Conservation (phyloP, 1,139 yeast genomes). For the Diutina pseudorugosa region DNA sequence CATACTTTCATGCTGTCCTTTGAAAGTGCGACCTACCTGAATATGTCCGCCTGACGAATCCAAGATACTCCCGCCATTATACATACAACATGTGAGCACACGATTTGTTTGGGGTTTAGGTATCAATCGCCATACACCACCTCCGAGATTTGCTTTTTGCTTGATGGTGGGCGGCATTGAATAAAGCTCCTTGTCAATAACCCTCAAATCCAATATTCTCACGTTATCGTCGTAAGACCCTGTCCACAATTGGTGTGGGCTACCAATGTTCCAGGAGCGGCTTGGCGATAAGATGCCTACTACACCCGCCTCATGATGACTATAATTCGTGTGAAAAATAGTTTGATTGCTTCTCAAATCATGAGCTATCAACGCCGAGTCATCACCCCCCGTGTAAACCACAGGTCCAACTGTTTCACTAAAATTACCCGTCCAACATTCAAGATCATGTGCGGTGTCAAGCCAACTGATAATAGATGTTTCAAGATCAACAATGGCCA, state of each 20-base stretch:
- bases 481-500: slow-evolving; percentile 21
- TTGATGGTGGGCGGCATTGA: slow-evolving; percentile 33
- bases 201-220: slow-evolving; percentile 57
- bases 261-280: slow-evolving; percentile 24
- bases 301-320: slow-evolving; percentile 46
- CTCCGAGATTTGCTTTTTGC: slow-evolving; percentile 49
- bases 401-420: slow-evolving; percentile 48
- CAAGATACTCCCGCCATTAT: slow-evolving; percentile 77
- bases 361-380: slow-evolving; percentile 61
- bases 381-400: slow-evolving; percentile 88
- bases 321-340: slow-evolving; percentile 43
- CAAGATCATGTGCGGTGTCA: slow-evolving; percentile 43
- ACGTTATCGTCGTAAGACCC: slow-evolving; percentile 87
- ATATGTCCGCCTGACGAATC: slow-evolving; percentile 20
- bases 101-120: slow-evolving; percentile 46
- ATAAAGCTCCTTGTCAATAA: slow-evolving; percentile 28
- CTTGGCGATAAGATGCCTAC: slow-evolving; percentile 55
- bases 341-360: slow-evolving; percentile 40
- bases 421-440: slow-evolving; percentile 84
- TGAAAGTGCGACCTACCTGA: slow-evolving; percentile 37
- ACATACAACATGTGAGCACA: slow-evolving; percentile 82
- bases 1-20: slow-evolving; percentile 78
- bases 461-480: slow-evolving; percentile 11
- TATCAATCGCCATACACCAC: slow-evolving; percentile 89
- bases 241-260: slow-evolving; percentile 57